These are phyloP conservation scores for Globisporangium abappressorium DNA, from an alignment of 352 stramenopile genomes.

Conservation along the genomic window DNA sequence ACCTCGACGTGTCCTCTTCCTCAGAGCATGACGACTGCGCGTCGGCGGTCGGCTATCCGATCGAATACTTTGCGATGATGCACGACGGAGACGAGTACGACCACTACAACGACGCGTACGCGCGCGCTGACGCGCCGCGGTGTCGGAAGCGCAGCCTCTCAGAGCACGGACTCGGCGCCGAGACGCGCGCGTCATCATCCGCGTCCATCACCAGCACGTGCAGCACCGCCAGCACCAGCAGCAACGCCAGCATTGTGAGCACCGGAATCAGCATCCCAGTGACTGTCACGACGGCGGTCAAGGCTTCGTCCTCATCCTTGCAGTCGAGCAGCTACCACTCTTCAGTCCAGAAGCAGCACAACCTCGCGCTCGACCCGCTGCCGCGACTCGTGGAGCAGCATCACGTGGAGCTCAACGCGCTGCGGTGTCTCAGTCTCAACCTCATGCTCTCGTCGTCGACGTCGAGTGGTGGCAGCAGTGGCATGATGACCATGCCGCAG, in stretches of 20 bases:
- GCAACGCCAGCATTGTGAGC: conserved; percentile 9
- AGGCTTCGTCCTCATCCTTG: neutral
- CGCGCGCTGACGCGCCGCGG: conserved; percentile 23
- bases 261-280: conserved; percentile 11
- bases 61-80: conserved; percentile 10
- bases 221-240: conserved; percentile 2
- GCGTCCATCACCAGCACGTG: conserved; percentile 9
- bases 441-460: conserved; percentile 35
- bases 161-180: conserved; percentile 18
- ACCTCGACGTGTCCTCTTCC: conserved; percentile 16
- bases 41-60: conserved; percentile 33
- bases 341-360: conserved; percentile 15
- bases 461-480: neutral
- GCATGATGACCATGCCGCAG: conserved; percentile 15
- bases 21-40: conserved; percentile 24
- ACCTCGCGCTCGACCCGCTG: conserved; percentile 14
- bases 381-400: conserved; percentile 34
- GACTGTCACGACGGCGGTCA: conserved; percentile 9
- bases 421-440: conserved; percentile 54
- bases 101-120: conserved; percentile 24
- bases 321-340: conserved; percentile 6
- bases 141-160: conserved; percentile 25
- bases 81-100: neutral
- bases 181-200: conserved; percentile 18
- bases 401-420: conserved; percentile 42